Conservation (phyloP, 1,284 basidiomycete genomes). For the Puccinia horiana region DNA sequence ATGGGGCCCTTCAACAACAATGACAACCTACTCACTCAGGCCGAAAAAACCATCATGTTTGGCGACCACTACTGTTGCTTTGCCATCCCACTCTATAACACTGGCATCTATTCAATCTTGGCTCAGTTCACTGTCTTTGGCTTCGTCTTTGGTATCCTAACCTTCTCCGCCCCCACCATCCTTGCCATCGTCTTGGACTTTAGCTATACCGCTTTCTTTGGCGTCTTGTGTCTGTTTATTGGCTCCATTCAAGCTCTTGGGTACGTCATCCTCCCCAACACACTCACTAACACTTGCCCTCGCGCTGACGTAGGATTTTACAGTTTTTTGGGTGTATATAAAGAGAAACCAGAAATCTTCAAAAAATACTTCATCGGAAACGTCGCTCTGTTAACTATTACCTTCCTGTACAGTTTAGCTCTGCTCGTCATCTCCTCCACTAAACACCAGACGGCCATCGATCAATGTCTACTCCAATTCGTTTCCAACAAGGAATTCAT, state of each 20-base stretch:
- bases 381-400: background rate
- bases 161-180: constrained; percentile 38
- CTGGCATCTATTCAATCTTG: constrained; percentile 39
- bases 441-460: constrained; percentile 24
- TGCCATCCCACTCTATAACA: constrained; percentile 48
- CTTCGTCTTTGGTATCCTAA: constrained; percentile 35
- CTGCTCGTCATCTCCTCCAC: constrained; percentile 41
- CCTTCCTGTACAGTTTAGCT: constrained; percentile 18
- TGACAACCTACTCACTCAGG: constrained; percentile 13
- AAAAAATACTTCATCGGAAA: constrained; percentile 14
- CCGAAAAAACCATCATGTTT: background rate
- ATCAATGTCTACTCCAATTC: constrained; percentile 38
- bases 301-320: background rate
- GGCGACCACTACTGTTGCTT: constrained; percentile 50
- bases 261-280: background rate
- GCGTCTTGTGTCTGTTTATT: constrained; percentile 26
- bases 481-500: constrained; percentile 18
- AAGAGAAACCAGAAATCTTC: constrained; percentile 33
- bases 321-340: constrained; percentile 47
- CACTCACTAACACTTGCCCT: background rate
- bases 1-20: background rate
- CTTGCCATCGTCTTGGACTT: constrained; percentile 34
- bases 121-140: constrained; percentile 48
- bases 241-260: constrained; percentile 35
- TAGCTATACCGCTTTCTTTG: constrained; percentile 26